Evolutionary conservation across 495 filamentous ascomycete genomes (phyloP).

Genomic region (Neurospora sp.): DNA sequence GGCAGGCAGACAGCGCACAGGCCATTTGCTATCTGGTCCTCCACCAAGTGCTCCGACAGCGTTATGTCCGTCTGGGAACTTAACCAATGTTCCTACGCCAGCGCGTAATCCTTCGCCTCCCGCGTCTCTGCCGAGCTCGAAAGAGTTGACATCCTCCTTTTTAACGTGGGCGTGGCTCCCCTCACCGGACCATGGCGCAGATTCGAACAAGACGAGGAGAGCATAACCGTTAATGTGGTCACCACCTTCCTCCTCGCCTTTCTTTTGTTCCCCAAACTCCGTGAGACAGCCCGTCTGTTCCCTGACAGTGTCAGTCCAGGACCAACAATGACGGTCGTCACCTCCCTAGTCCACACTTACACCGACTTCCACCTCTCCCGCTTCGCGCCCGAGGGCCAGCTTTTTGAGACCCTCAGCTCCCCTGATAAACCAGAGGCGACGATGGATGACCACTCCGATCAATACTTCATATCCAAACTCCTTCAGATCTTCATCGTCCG

Average conservation of each 20-base stretch:
- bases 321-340: slow-evolving; percentile 26
- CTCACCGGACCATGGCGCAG: slow-evolving; percentile 3
- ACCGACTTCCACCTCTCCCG: not conserved
- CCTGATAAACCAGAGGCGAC: not conserved
- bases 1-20: not conserved
- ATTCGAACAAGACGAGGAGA: slow-evolving; percentile 29
- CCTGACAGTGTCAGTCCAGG: not conserved
- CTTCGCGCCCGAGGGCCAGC: not conserved
- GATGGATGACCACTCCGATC: not conserved
- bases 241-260: slow-evolving; percentile 35
- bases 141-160: slow-evolving; percentile 32
- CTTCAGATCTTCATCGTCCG: slow-evolving; percentile 30
- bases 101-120: slow-evolving; percentile 17
- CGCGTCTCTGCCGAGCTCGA: slow-evolving; percentile 17
- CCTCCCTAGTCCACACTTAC: slow-evolving; percentile 4
- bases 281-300: slow-evolving; percentile 14
- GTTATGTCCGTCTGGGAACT: slow-evolving; percentile 44
- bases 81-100: slow-evolving; percentile 30
- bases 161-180: slow-evolving; percentile 33
- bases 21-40: not conserved
- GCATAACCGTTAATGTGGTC: slow-evolving; percentile 46
- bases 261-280: slow-evolving; percentile 33
- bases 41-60: slow-evolving; percentile 28
- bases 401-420: not conserved
- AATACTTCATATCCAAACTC: slow-evolving; percentile 35